Conservation (phyloP, 2,329 filamentous ascomycete species). For the Fusarium anthophilum region DNA sequence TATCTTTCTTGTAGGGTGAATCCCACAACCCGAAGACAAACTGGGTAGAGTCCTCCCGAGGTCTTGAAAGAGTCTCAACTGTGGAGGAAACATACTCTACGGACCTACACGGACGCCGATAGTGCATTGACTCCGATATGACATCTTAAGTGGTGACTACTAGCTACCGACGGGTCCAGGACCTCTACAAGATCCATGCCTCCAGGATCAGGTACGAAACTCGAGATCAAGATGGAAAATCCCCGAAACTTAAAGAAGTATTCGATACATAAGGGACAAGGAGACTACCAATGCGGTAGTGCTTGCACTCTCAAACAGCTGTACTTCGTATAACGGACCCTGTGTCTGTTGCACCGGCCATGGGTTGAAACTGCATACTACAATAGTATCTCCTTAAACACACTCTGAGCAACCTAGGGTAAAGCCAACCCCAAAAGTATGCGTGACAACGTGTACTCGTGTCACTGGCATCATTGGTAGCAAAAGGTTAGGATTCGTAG, state of each 20-base stretch:
- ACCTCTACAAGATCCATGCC: neutral
- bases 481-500: neutral
- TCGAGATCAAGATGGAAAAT: neutral
- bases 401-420: constrained; percentile 7
- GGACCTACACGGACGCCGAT: neutral
- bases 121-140: neutral
- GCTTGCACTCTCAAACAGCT: neutral
- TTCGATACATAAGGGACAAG: neutral
- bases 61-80: neutral
- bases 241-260: neutral
- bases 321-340: constrained; percentile 12
- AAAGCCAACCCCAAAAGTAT: constrained; percentile 2
- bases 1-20: neutral
- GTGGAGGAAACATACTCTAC: neutral
- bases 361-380: constrained; percentile 12
- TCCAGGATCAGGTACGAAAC: neutral
- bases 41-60: neutral
- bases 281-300: neutral
- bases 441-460: neutral
- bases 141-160: neutral
- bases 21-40: neutral
- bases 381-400: neutral
- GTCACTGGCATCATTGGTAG: neutral
- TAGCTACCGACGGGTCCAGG: neutral
- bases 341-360: constrained; percentile 8